Percentiles rank a stretch among this genome's conserved stretches.
These are phyloP conservation scores for Phoenix dactylifera DNA, from an alignment of 176 grass and related monocot genomes.

Conservation along the genomic window DNA sequence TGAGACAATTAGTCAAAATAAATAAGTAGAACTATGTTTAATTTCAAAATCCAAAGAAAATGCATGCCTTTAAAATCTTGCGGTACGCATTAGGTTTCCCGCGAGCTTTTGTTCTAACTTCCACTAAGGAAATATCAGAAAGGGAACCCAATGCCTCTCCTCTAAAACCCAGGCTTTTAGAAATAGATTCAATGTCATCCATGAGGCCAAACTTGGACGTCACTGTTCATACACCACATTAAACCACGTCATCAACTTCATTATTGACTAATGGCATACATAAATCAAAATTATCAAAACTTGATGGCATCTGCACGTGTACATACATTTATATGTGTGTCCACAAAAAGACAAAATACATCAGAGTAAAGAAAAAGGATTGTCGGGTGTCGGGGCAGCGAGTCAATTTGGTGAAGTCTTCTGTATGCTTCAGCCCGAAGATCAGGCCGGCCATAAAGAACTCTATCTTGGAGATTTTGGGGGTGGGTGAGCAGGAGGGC, in stretches of 20 bases:
- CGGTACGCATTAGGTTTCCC: conserved; percentile 89
- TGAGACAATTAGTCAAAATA: conserved; percentile 7
- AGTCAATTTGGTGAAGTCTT: too few species aligned
- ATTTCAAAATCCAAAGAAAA: conserved; percentile 14
- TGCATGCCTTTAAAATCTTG: conserved; percentile 85
- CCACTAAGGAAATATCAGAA: conserved; percentile 86
- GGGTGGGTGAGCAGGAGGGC: too few species aligned
- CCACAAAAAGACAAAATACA: too few species aligned
- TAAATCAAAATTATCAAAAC: too few species aligned
- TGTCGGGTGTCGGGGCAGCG: too few species aligned
- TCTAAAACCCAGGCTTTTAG: conserved; percentile 46
- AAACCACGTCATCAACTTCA: not conserved
- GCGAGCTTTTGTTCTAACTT: conserved; percentile 81
- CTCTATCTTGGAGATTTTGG: too few species aligned
- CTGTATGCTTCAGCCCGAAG: too few species aligned
- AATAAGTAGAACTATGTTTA: conserved; percentile 19
- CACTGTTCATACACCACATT: conserved; percentile 30
- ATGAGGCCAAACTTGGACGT: conserved; percentile 47
- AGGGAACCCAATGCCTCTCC: conserved; percentile 73
- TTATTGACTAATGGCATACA: too few species aligned
- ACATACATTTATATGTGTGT: too few species aligned
- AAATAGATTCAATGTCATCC: conserved; percentile 17
- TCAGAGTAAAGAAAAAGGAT: too few species aligned
- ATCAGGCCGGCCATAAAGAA: too few species aligned
- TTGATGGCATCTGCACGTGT: too few species aligned